Evolutionary conservation across 1,284 basidiomycete species (phyloP).

Genomic region (Amylostereum chailletii): DNA sequence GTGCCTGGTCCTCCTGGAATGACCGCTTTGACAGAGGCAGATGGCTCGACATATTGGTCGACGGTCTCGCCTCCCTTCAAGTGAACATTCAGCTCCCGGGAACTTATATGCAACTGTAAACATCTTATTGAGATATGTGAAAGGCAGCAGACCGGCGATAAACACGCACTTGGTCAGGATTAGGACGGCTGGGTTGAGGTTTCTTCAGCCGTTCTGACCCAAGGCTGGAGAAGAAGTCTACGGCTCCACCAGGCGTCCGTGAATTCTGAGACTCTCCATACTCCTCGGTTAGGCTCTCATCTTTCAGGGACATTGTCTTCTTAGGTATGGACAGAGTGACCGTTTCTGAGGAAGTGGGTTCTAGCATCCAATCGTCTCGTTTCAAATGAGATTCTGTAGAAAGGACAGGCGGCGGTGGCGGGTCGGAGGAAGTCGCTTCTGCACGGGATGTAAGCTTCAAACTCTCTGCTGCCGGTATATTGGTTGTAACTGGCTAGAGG

Average conservation of each 20-base stretch:
- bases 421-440: conserved; percentile 30
- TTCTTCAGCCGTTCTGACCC: conserved; percentile 72
- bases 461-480: conserved; percentile 75
- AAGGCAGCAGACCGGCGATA: conserved; percentile 1
- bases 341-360: conserved; percentile 25
- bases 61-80: conserved; percentile 53
- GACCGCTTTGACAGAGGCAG: conserved; percentile 36
- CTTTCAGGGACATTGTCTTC: conserved; percentile 19
- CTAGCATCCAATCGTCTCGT: conserved; percentile 91
- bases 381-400: conserved; percentile 43
- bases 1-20: conserved; percentile 87
- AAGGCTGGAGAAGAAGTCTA: conserved; percentile 82
- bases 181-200: conserved; percentile 51
- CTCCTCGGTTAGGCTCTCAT: conserved; percentile 57
- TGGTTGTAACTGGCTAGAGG: conserved; percentile 50
- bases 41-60: conserved; percentile 45
- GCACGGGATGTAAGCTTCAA: conserved; percentile 61
- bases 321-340: conserved; percentile 15
- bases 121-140: not conserved
- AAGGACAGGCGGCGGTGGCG: conserved; percentile 33
- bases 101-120: conserved; percentile 49
- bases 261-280: conserved; percentile 53
- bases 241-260: conserved; percentile 41
- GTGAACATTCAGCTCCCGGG: conserved; percentile 76
- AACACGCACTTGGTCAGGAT: conserved; percentile 58